Evolutionary conservation across 352 stramenopile species (phyloP).

Genomic region (Phytophthora pinifolia): DNA sequence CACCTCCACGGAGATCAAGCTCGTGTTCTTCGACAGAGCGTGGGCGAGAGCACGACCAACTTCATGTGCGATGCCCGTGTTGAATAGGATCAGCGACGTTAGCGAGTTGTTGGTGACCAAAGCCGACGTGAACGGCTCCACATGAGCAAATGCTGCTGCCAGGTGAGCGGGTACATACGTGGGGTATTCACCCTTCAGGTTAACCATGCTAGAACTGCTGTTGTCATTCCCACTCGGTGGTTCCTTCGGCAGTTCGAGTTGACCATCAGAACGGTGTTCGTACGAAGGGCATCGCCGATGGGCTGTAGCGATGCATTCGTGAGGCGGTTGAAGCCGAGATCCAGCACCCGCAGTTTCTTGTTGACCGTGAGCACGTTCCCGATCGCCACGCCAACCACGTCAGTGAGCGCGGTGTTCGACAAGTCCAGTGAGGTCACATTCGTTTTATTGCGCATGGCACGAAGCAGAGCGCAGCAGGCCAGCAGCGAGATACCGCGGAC

Average conservation of each 20-base stretch:
- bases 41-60: conserved; percentile 43
- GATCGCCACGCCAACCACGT: conserved; percentile 38
- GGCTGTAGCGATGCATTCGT: conserved; percentile 35
- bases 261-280: conserved; percentile 57
- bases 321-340: conserved; percentile 62
- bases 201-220: conserved; percentile 7
- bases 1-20: conserved; percentile 53
- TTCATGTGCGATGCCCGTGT: conserved; percentile 55
- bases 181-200: conserved; percentile 1
- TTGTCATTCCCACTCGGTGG: not conserved
- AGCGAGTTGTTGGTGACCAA: conserved; percentile 44
- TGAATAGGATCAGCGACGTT: conserved; percentile 59
- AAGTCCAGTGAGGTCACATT: conserved; percentile 62
- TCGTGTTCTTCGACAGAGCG: conserved; percentile 49
- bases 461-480: conserved; percentile 54
- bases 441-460: conserved; percentile 56
- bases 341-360: conserved; percentile 47
- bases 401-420: conserved; percentile 54
- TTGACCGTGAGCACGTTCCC: conserved; percentile 62
- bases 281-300: conserved; percentile 40
- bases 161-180: conserved; percentile 19
- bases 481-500: conserved; percentile 52
- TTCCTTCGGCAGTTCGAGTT: conserved; percentile 56
- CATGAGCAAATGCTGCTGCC: conserved; percentile 17
- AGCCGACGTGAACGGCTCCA: conserved; percentile 44